Evolutionary conservation across 768 basidiomycete species (phyloP).

Genomic region (Boletales sp.): DNA sequence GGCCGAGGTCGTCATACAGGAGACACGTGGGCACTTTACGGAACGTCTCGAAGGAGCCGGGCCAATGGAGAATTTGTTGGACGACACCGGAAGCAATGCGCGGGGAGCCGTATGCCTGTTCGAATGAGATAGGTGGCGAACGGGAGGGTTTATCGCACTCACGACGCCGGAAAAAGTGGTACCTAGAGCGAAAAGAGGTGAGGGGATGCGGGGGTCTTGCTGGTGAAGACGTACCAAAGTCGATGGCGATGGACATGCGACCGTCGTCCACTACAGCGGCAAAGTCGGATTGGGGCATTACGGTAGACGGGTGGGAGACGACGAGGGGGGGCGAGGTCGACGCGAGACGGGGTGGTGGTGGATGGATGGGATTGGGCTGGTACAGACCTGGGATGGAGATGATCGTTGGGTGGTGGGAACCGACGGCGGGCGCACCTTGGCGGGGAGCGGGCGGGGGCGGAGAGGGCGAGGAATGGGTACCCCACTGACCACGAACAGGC

Average conservation of each 20-base stretch:
- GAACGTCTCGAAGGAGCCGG: constrained; percentile 81
- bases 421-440: neutral
- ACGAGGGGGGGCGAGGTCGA: constrained; percentile 24
- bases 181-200: constrained; percentile 39
- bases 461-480: constrained; percentile 34
- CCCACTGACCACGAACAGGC: constrained; percentile 11
- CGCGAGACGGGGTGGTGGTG: constrained; percentile 13
- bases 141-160: constrained; percentile 32
- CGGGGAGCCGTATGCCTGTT: constrained; percentile 80
- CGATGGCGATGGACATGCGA: constrained; percentile 79
- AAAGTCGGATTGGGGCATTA: constrained; percentile 16
- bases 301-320: neutral
- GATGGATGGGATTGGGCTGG: constrained; percentile 29
- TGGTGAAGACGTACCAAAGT: constrained; percentile 60
- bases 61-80: constrained; percentile 86
- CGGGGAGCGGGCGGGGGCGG: constrained; percentile 2
- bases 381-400: constrained; percentile 15
- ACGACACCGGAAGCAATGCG: constrained; percentile 75
- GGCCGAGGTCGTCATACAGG: constrained; percentile 70
- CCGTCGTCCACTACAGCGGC: constrained; percentile 51
- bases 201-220: neutral
- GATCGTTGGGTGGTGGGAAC: too few relatives aligned
- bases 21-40: constrained; percentile 86
- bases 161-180: constrained; percentile 88
- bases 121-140: too few relatives aligned